Percentiles rank a stretch among this genome's conserved stretches.
These are phyloP conservation scores for Warburgia ugandensis DNA, from an alignment of 164 flowering plant genomes.

Conservation along the genomic window DNA sequence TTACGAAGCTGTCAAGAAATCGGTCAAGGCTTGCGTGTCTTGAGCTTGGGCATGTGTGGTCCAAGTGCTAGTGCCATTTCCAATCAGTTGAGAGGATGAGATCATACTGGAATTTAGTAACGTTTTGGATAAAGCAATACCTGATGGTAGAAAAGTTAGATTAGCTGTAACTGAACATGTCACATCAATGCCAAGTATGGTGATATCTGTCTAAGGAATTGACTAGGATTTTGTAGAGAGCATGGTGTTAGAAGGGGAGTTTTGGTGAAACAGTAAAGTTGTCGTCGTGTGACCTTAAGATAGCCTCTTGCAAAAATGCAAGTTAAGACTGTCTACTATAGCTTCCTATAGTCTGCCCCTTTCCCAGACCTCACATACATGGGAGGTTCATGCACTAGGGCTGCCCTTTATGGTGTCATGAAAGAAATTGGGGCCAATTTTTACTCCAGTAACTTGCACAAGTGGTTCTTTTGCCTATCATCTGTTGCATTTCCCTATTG, in stretches of 20 bases:
- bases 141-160: conserved; percentile 50
- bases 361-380: no score
- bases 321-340: no score
- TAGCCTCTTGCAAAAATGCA: no score
- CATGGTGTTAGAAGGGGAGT: conserved; percentile 85
- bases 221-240: conserved; percentile 65
- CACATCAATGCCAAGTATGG: conserved; percentile 84
- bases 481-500: conserved; percentile 74
- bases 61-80: conserved; percentile 72
- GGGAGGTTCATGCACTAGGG: conserved; percentile 88
- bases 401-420: conserved; percentile 52
- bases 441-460: conserved; percentile 84
- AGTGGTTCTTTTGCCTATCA: conserved; percentile 96
- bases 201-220: conserved; percentile 73
- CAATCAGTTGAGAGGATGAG: conserved; percentile 47
- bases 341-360: no score
- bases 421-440: conserved; percentile 86
- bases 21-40: conserved; percentile 66
- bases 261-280: no score
- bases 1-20: conserved; percentile 85
- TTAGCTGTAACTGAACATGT: conserved; percentile 89
- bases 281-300: no score
- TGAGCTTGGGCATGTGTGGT: conserved; percentile 79
- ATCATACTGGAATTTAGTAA: conserved; percentile 53
- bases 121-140: conserved; percentile 50